Evolutionary conservation across 2,329 filamentous ascomycete genomes (phyloP).

Genomic region (Calonectria pauciramosa): DNA sequence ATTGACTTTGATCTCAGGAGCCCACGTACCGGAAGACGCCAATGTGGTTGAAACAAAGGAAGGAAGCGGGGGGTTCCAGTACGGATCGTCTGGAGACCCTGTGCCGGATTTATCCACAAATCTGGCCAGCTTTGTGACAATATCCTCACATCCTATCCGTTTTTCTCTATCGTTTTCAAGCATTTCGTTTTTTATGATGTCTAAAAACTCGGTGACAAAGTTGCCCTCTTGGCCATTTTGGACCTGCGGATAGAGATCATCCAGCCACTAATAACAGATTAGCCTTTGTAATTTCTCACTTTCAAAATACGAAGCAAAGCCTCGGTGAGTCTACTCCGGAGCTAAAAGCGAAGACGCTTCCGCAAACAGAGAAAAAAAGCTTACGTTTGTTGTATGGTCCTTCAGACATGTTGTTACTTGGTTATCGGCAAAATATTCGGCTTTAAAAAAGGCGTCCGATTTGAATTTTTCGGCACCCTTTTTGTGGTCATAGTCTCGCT

Average conservation of each 20-base stretch:
- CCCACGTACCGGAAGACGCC: background rate
- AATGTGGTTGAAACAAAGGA: background rate
- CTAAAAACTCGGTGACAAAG: background rate
- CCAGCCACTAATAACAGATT: background rate
- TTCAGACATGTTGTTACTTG: background rate
- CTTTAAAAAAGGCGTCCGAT: slow-evolving; percentile 8
- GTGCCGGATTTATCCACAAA: background rate
- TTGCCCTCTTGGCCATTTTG: background rate
- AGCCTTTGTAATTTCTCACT: too few species aligned
- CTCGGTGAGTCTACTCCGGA: background rate
- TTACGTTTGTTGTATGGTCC: background rate
- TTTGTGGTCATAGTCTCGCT: background rate
- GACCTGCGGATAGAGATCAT: background rate
- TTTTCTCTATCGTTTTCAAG: background rate
- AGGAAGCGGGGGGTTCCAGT: background rate
- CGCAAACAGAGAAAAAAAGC: background rate
- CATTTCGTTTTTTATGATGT: background rate
- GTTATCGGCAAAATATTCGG: background rate
- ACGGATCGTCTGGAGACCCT: background rate
- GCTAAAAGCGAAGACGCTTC: background rate
- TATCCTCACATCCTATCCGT: background rate
- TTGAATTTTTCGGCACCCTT: background rate
- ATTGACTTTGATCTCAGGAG: background rate
- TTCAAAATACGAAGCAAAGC: background rate
- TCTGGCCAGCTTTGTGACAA: background rate